Conservation (phyloP, 2,329 filamentous ascomycete species). For the Botrytis tulipae region DNA sequence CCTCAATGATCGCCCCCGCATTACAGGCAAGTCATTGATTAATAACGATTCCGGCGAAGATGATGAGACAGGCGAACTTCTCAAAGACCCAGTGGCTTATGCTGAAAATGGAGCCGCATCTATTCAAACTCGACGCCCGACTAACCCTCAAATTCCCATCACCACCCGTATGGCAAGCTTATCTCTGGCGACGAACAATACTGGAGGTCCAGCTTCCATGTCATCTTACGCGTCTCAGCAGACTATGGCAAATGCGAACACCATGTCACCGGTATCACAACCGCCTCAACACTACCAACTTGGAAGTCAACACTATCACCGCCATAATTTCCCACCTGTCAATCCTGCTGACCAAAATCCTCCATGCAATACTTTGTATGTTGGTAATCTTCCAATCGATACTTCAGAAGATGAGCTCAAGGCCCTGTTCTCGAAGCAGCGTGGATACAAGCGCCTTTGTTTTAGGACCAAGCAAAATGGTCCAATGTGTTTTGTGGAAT, state of each 20-base stretch:
- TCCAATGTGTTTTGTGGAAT: constrained; percentile 98
- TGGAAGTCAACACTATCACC: constrained; percentile 55
- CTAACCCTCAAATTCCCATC: constrained; percentile 69
- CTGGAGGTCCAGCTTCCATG: constrained; percentile 39
- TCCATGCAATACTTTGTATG: constrained; percentile 95
- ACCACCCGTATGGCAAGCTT: constrained; percentile 62
- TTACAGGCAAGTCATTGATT: constrained; percentile 70
- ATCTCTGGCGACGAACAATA: constrained; percentile 66
- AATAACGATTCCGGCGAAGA: constrained; percentile 65
- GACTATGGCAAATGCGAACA: constrained; percentile 39
- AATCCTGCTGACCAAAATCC: constrained; percentile 97
- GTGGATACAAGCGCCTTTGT: constrained; percentile 92
- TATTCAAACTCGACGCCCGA: constrained; percentile 61
- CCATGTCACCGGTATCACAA: constrained; percentile 55
- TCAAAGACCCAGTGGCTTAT: constrained; percentile 70
- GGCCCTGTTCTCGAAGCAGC: constrained; percentile 85
- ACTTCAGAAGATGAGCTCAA: constrained; percentile 96
- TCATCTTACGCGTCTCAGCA: constrained; percentile 31
- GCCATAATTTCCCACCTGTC: constrained; percentile 74
- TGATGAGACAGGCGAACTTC: constrained; percentile 69
- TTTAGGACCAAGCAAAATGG: constrained; percentile 94
- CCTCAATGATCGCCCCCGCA: constrained; percentile 57
- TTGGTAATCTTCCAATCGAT: constrained; percentile 91
- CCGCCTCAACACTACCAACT: constrained; percentile 53
- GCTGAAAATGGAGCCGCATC: constrained; percentile 65